These are phyloP conservation scores for Metschnikowia borealis DNA, from an alignment of 805 yeast genomes.

Conservation along the genomic window DNA sequence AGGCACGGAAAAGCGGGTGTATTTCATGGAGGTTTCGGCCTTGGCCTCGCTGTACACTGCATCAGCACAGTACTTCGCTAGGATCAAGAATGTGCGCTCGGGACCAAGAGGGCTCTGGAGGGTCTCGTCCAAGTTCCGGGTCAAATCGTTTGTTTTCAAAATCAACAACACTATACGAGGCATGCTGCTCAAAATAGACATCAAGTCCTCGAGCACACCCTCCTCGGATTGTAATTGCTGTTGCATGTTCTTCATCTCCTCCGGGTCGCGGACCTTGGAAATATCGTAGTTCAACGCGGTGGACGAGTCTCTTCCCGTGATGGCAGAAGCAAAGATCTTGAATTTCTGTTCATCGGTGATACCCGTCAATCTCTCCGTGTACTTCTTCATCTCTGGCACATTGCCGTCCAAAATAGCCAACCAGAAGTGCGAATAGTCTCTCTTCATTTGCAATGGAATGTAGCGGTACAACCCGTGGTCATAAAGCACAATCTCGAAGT, in stretches of 20 bases:
- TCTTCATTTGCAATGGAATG: conserved; percentile 70
- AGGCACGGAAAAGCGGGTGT: conserved; percentile 18
- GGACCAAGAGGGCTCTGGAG: conserved; percentile 80
- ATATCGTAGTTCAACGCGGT: conserved; percentile 67
- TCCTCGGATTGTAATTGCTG: conserved; percentile 51
- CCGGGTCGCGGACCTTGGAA: conserved; percentile 45
- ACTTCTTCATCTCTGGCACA: conserved; percentile 58
- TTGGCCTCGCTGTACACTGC: conserved; percentile 68
- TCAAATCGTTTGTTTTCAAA: conserved; percentile 89
- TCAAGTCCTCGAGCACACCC: conserved; percentile 66
- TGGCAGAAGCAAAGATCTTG: conserved; percentile 84
- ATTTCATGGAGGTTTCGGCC: conserved; percentile 31
- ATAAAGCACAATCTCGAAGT: conserved; percentile 86
- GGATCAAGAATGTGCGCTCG: conserved; percentile 79
- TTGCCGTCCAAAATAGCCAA: conserved; percentile 75
- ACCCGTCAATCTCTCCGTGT: conserved; percentile 77
- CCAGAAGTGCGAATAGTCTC: conserved; percentile 91
- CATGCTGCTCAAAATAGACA: conserved; percentile 71
- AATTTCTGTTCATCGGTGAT: conserved; percentile 69
- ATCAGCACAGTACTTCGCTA: conserved; percentile 86
- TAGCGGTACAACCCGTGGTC: conserved; percentile 94
- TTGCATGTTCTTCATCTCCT: conserved; percentile 69
- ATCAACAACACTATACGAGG: conserved; percentile 85
- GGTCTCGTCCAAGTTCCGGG: conserved; percentile 82
- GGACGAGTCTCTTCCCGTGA: conserved; percentile 88